Base-by-base conservation (phyloP, 1,284 basidiomycete genomes). In the Volvariella volvacea region DNA sequence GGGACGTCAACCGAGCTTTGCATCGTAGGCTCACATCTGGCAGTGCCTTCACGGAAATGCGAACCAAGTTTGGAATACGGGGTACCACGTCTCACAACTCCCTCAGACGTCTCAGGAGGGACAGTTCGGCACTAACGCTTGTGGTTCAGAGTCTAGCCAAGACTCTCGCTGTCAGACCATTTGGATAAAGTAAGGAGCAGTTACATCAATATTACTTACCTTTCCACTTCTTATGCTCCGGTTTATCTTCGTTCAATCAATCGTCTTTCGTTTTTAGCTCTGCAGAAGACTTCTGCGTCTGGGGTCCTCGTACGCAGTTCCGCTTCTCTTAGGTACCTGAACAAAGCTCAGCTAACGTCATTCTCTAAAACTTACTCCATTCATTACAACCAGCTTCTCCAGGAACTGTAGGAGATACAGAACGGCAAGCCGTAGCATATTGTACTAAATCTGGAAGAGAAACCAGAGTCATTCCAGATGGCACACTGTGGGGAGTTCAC, bases 361-460 rank as follows among this genome's bases (percentile, higher is more conserved):
- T n/a, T n/a, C n/a, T 32, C n/a, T 9, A 9, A 32, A n/a, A 9
- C 30, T 32, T 16, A 16, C n/a, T 37, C 19, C 9, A 6, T 7
- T 16, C 19, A 20, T 9, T 37, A 37, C 19, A 9, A 37, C 6
- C n/a, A 37, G 34, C 34, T 20, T 6, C 6, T 4, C 34, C 7
- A 16, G 34, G 34, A 15, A 37, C n/a, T 3, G 71, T 84, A 22
- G 79, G 73, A 38, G 68, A 80, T 44, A 69, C 71, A 4, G 82
- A 85, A 54, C 73, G 65, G 12, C 58, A 66, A 44, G 74, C 71
- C 48, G 77, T 85, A 4, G 76, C 79, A 0, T 85, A 73, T 70
- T 85, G 82, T 55, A 74, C 73, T 19, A 72, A 71, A 49, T 55
- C 68, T 9, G 69, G 69, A 3, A 67, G 68, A 14, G 80, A 59